Evolutionary conservation across 257 asterid species (phyloP).

Genomic region (Fraxinus pennsylvanica): DNA sequence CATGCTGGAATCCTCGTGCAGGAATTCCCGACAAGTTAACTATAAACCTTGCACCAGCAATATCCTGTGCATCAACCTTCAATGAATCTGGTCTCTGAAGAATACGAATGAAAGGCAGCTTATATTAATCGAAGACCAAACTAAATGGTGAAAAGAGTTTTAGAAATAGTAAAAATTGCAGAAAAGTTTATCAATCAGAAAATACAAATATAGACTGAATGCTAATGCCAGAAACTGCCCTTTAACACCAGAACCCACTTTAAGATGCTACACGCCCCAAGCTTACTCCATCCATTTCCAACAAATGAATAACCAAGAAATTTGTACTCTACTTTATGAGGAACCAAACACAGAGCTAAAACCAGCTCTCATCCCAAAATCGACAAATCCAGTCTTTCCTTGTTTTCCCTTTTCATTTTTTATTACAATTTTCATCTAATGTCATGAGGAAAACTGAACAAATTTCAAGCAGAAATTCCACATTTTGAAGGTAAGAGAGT

Average conservation of each 20-base stretch:
- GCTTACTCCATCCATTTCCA: neutral
- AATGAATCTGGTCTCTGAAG: conserved; percentile 85
- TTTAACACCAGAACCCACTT: neutral
- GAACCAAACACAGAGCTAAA: neutral
- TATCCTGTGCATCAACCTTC: conserved; percentile 75
- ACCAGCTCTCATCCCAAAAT: neutral
- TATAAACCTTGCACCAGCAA: conserved; percentile 64
- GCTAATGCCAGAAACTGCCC: neutral
- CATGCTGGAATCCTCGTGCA: conserved; percentile 91
- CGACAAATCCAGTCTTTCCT: neutral
- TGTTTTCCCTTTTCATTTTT: too few relatives aligned
- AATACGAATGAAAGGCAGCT: conserved; percentile 9
- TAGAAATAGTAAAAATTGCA: neutral
- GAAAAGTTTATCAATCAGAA: neutral
- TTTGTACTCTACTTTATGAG: neutral
- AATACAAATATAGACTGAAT: neutral
- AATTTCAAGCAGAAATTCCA: neutral
- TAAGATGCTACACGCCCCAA: neutral
- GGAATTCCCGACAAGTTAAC: conserved; percentile 66
- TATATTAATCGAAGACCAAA: conserved; percentile 5
- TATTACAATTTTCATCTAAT: neutral
- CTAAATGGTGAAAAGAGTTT: neutral
- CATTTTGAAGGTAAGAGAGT: neutral
- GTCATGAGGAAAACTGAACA: neutral
- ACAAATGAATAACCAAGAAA: neutral